Percentiles rank a stretch among this genome's conserved stretches.
phyloP scores from a whole-genome alignment of 2,329 filamentous ascomycete genomes.

The Hymenoscyphus fructigenus region DNA sequence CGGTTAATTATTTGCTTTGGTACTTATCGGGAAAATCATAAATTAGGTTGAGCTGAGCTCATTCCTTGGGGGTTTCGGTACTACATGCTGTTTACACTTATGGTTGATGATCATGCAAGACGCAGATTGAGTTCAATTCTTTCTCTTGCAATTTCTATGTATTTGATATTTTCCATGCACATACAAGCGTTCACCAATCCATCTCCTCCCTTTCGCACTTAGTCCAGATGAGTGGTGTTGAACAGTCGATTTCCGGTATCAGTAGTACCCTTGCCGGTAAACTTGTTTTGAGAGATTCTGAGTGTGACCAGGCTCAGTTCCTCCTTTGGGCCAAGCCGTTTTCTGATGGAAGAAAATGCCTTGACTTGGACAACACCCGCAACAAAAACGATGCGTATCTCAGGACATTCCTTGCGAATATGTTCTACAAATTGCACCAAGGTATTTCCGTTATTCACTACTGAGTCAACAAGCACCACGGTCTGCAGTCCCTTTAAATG shows the following conservation, averaged over 20 bases:
- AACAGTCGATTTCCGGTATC: slow-evolving; percentile 62
- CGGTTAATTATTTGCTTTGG: too few species aligned
- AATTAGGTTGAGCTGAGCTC: too few species aligned
- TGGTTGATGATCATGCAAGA: too few species aligned
- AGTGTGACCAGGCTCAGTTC: slow-evolving; percentile 50
- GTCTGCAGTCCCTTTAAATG: slow-evolving; percentile 43
- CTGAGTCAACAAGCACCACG: slow-evolving; percentile 58
- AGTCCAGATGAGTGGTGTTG: slow-evolving; percentile 50
- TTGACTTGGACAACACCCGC: slow-evolving; percentile 53
- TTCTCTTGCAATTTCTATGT: too few species aligned
- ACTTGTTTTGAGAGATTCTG: slow-evolving; percentile 56
- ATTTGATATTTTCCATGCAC: not conserved
- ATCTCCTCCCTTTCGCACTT: not conserved
- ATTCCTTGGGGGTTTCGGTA: too few species aligned
- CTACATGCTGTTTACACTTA: too few species aligned
- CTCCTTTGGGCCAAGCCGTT: slow-evolving; percentile 13
- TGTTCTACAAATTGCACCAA: slow-evolving; percentile 48
- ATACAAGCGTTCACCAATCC: not conserved
- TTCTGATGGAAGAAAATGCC: slow-evolving; percentile 29
- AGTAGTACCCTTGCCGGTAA: slow-evolving; percentile 49
- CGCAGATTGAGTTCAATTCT: too few species aligned
- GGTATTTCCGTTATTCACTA: slow-evolving; percentile 57
- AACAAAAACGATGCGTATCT: slow-evolving; percentile 52
- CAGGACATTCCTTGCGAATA: slow-evolving; percentile 42
- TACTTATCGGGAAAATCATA: too few species aligned